Evolutionary conservation across 805 yeast genomes (phyloP).

Genomic region (Dipodascus albidus): DNA sequence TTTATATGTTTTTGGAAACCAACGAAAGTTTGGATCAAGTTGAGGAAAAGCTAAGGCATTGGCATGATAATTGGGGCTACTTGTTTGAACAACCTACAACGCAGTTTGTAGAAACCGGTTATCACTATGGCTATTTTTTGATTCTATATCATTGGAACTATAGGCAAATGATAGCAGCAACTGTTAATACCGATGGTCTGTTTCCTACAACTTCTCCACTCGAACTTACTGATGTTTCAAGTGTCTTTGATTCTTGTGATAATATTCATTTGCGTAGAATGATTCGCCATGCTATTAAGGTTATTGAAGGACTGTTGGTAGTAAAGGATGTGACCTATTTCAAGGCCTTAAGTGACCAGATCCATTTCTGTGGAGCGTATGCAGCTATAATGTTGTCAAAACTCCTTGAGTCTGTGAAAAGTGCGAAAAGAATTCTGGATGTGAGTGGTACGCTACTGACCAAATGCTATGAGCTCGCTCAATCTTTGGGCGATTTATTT

Average conservation of each 20-base stretch:
- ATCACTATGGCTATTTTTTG: conserved; percentile 47
- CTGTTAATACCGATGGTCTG: not conserved
- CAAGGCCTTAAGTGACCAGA: conserved; percentile 60
- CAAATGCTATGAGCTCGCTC: not conserved
- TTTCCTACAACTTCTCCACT: conserved; percentile 15
- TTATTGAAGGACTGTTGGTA: conserved; percentile 31
- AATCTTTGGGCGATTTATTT: not conserved
- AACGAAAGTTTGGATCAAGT: conserved; percentile 26
- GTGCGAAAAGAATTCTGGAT: not conserved
- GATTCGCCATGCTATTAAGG: conserved; percentile 29
- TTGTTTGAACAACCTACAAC: conserved; percentile 58
- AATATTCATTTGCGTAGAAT: conserved; percentile 24
- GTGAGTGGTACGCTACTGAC: not conserved
- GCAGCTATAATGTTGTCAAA: conserved; percentile 14
- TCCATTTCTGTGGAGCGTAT: conserved; percentile 34
- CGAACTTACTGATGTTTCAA: conserved; percentile 21
- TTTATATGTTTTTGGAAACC: conserved; percentile 46
- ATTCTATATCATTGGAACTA: conserved; percentile 33
- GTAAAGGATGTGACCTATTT: conserved; percentile 45
- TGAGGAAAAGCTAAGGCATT: conserved; percentile 38
- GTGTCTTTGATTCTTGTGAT: conserved; percentile 9
- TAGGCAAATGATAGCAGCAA: conserved; percentile 6
- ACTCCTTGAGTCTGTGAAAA: conserved; percentile 4
- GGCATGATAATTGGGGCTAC: conserved; percentile 64
- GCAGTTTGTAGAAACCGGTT: conserved; percentile 64